Evolutionary conservation across 129 eudicot genomes (phyloP), one percentile per base, ranked within the genome.

Genomic region (Flaveria bidentis): DNA sequence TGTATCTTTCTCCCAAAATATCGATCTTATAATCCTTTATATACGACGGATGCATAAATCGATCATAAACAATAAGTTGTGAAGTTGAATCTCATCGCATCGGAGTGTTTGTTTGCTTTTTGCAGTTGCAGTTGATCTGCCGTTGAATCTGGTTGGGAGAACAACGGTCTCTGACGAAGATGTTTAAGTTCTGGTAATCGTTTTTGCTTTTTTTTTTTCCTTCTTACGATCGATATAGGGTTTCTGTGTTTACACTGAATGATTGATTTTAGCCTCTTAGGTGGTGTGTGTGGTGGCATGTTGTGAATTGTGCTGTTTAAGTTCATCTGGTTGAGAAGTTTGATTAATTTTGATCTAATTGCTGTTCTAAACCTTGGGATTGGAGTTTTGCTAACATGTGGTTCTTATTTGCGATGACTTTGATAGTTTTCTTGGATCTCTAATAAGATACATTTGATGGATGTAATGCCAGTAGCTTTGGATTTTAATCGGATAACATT

Each of bases 151-250:
- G 47, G 23, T 79, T 25, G 53, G 72, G 66, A 72, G 67, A 39
- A 0, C 23, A 41, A 36, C 57, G 73, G 39, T 18, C 52, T 79
- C 68, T 71, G 68, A 36, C 47, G 25, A 28, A 72, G 25, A 79
- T 79, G 83, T 79, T 72, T n/a, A 79, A 64, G 56, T 79, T 79
- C 73, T 79, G 83, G 83, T 72, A 79, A 63, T 63, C 9, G 9
- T 7, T 11, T 52, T 65, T 20, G 12, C 45, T 8, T 2, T 11
- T 78, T 76, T 36, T n/a, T n/a, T n/a, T n/a, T n/a, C 6, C 10
- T 46, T 17, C 8, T 36, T 16, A 30, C 5, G 62, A 11, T 62
- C 7, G 23, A 22, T 63, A 39, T 63, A 33, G 66, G 45, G 72
- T 71, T 71, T 61, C 2, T 30, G 61, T 72, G 36, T 62, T 58